Base-by-base conservation (phyloP, 352 stramenopile species). In the Aphanomyces euteiches region DNA sequence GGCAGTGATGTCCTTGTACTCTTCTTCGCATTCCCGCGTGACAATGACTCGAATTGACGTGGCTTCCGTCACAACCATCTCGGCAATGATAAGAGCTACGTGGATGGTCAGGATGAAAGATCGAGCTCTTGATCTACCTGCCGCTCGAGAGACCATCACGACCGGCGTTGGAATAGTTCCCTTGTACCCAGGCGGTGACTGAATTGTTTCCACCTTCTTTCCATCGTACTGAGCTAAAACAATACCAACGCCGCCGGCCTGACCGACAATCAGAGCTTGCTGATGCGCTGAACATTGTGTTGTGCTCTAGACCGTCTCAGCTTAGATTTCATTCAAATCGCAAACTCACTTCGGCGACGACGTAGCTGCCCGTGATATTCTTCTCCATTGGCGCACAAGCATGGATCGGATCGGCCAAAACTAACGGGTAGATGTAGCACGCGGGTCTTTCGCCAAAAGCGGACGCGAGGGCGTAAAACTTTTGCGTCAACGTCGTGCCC, bases 251-350 rank as follows among this genome's bases (percentile, higher is more conserved):
- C 78, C 83, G 12, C 81, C 85, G 45, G 78, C 77, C 68, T 90
- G 79, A 15, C 89, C 79, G 0, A 74, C 78, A 13, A 90, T 71
- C 4, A 77, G 72, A 2, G 83, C 83, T 48, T 91, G 90, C 43
- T 91, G 83, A 47, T 91, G 81, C 39, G 81, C 77, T 15, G 82
- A 82, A 59, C 85, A 91, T 19, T 79, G 76, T 13, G 73, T 66
- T 13, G 87, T 72, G 36, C 66, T 77, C 79, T 88, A 64, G 5
- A 7, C 47, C 10, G 21, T 15, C 39, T 65, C 21, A 39, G 3
- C 8, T 21, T 38, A 7, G 60, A 28, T 7, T 21, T n/a, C 45
- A 15, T 28, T 15, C 13, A 21, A 36, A 39, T 40, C 15, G 34
- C 28, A 8, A 7, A 41, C 60, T 28, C 78, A 91, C 84, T 58